phyloP scores from a whole-genome alignment of 2,329 filamentous ascomycete species.

The Dactylonectria macrodidyma region DNA sequence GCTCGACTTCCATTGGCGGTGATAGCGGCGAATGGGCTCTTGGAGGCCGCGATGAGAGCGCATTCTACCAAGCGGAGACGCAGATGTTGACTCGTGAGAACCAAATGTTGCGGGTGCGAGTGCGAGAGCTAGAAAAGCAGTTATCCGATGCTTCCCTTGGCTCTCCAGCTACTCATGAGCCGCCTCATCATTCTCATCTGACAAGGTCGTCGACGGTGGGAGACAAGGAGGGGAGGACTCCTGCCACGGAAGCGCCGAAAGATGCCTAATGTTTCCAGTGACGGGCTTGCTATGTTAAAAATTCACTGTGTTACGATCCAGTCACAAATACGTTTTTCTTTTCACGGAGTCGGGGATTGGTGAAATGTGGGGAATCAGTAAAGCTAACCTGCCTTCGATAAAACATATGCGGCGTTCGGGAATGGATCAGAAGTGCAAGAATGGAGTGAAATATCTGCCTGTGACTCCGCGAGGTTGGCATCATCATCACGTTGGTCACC shows the following conservation, averaged over 20 bases:
- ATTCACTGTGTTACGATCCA: not conserved
- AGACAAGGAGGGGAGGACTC: constrained; percentile 53
- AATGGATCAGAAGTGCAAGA: not conserved
- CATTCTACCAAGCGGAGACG: constrained; percentile 87
- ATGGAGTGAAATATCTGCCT: not conserved
- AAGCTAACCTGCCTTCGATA: constrained; percentile 4
- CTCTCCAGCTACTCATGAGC: constrained; percentile 57
- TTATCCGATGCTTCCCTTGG: constrained; percentile 60
- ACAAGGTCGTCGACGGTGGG: constrained; percentile 62
- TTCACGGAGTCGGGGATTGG: constrained; percentile 35
- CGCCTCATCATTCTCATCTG: constrained; percentile 64
- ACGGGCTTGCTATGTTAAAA: not conserved
- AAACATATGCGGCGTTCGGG: constrained; percentile 34
- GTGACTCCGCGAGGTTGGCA: not conserved
- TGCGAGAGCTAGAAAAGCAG: constrained; percentile 78
- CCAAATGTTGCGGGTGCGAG: constrained; percentile 84
- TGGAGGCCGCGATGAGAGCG: constrained; percentile 79
- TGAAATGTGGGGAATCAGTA: constrained; percentile 15
- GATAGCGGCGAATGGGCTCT: constrained; percentile 74
- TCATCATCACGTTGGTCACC: not conserved
- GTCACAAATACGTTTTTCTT: constrained; percentile 20
- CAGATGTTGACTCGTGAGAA: constrained; percentile 85
- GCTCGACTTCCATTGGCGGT: constrained; percentile 70
- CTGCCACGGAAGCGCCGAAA: constrained; percentile 30
- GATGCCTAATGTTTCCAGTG: constrained; percentile 31